Percentiles rank a stretch among this genome's conserved stretches.
Conservation (phyloP, 306 rosid genomes). For the Comarum palustre region DNA sequence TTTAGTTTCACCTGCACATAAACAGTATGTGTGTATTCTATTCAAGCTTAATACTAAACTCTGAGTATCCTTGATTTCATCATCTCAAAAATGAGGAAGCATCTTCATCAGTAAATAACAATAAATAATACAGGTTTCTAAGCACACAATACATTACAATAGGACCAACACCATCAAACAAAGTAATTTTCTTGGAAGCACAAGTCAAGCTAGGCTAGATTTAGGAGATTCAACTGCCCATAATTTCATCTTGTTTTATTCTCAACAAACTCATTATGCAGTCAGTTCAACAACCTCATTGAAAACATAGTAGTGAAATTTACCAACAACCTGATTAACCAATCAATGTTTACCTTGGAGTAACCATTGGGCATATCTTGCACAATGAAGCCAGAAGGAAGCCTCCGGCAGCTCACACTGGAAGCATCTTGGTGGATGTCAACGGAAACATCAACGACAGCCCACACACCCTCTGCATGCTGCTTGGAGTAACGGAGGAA, state of each 20-base stretch:
- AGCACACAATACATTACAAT: conserved; percentile 28
- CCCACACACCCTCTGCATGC: conserved; percentile 77
- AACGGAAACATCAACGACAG: conserved; percentile 66
- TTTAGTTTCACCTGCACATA: conserved; percentile 22
- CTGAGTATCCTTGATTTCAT: conserved; percentile 49
- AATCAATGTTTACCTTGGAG: conserved; percentile 54
- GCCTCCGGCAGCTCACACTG: conserved; percentile 51
- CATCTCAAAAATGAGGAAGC: conserved; percentile 45
- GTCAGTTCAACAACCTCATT: conserved; percentile 28
- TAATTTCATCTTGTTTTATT: conserved; percentile 16
- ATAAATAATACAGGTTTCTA: conserved; percentile 26
- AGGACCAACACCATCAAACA: conserved; percentile 24
- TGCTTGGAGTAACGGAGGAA: conserved; percentile 83
- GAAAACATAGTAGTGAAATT: neutral
- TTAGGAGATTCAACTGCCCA: conserved; percentile 21
- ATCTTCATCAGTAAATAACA: conserved; percentile 45
- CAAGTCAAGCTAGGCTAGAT: conserved; percentile 19
- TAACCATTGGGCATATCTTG: conserved; percentile 69
- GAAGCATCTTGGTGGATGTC: conserved; percentile 43
- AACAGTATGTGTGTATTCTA: conserved; percentile 18
- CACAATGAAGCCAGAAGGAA: conserved; percentile 85
- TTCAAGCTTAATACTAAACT: conserved; percentile 25
- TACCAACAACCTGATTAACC: neutral
- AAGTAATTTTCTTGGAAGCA: conserved; percentile 25
- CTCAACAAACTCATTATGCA: conserved; percentile 16